These are phyloP conservation scores for Colletotrichum eremochloae DNA, from an alignment of 2,329 filamentous ascomycete genomes.

Conservation along the genomic window DNA sequence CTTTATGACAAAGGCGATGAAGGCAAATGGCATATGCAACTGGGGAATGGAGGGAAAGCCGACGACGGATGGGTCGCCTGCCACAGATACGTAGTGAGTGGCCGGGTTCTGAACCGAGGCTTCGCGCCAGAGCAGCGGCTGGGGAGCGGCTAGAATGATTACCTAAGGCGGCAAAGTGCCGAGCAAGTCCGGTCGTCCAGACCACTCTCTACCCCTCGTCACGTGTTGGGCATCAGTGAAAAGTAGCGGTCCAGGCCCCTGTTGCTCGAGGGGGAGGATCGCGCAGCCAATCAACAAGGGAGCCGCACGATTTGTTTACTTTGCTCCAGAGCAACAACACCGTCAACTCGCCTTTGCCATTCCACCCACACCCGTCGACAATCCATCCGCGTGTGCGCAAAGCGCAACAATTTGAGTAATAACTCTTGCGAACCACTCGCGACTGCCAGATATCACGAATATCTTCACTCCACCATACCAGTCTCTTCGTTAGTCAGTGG, in stretches of 20 bases:
- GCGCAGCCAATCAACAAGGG: constrained; percentile 41
- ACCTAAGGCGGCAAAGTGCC: constrained; percentile 16
- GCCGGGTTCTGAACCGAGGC: constrained; percentile 47
- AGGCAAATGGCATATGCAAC: neutral
- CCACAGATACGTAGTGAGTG: constrained; percentile 39
- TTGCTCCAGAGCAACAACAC: constrained; percentile 55
- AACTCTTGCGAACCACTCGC: constrained; percentile 1
- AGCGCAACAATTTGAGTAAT: neutral
- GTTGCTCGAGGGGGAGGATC: constrained; percentile 30
- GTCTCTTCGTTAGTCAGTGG: constrained; percentile 11
- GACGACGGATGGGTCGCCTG: neutral
- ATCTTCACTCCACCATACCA: neutral
- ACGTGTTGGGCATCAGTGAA: constrained; percentile 28
- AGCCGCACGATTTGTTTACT: constrained; percentile 57
- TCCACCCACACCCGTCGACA: constrained; percentile 20
- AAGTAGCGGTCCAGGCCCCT: neutral
- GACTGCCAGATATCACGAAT: no score
- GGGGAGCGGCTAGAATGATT: constrained; percentile 21
- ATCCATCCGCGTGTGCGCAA: constrained; percentile 11
- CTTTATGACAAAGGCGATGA: constrained; percentile 9
- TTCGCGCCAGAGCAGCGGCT: constrained; percentile 34
- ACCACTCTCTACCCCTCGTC: constrained; percentile 2
- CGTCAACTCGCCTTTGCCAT: neutral
- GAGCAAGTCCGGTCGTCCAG: constrained; percentile 1
- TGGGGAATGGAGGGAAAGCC: neutral